phyloP scores from a whole-genome alignment of 2,329 filamentous ascomycete genomes.

The Chaetomiaceae sp. region DNA sequence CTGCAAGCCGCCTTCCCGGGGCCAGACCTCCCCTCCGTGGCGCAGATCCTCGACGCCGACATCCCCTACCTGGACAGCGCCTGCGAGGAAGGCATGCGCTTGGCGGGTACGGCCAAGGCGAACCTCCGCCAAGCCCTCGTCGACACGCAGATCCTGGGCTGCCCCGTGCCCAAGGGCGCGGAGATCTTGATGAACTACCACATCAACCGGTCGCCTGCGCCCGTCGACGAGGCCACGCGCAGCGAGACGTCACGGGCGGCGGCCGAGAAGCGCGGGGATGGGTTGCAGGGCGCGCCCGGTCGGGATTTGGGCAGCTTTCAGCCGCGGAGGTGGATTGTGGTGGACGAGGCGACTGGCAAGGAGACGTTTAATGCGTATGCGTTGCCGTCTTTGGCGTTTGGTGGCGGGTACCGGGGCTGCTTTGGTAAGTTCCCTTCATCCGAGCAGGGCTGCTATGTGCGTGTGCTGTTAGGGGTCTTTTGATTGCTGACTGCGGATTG shows the following conservation, averaged over 20 bases:
- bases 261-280: slow-evolving; percentile 9
- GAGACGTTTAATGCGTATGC: slow-evolving; percentile 34
- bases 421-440: slow-evolving; percentile 27
- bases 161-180: slow-evolving; percentile 23
- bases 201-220: slow-evolving; percentile 1
- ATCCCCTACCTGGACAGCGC: slow-evolving; percentile 41
- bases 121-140: slow-evolving; percentile 30
- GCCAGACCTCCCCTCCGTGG: slow-evolving; percentile 4
- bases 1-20: slow-evolving; percentile 27
- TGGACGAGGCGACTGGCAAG: slow-evolving; percentile 8
- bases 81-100: slow-evolving; percentile 39
- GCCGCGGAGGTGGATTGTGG: slow-evolving; percentile 38
- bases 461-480: too few relatives aligned
- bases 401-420: slow-evolving; percentile 35
- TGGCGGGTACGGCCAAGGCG: slow-evolving; percentile 26
- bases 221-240: slow-evolving; percentile 13
- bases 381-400: slow-evolving; percentile 35
- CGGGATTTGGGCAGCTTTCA: slow-evolving; percentile 31
- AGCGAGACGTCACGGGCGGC: slow-evolving; percentile 14
- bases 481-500: not conserved
- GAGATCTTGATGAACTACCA: slow-evolving; percentile 18
- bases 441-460: too few relatives aligned
- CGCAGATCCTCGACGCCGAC: slow-evolving; percentile 16
- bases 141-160: slow-evolving; percentile 40
- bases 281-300: slow-evolving; percentile 9